Evolutionary conservation across 2,329 filamentous ascomycete genomes (phyloP), one percentile per base, ranked within the genome.

Genomic region (Keithomyces neogunnii): DNA sequence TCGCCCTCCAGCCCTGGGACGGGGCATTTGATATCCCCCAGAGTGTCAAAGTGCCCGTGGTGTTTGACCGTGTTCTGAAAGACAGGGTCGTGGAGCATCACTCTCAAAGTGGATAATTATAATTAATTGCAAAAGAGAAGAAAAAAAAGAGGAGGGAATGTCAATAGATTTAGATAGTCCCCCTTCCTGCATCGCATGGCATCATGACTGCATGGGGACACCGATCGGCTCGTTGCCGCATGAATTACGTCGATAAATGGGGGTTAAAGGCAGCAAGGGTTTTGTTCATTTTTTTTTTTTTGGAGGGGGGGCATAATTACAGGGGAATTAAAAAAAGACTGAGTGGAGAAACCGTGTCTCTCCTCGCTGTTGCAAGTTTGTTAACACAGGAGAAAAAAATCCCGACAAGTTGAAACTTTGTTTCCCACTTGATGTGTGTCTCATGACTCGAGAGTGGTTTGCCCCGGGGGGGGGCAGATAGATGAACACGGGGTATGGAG

Each of bases 141-240:
- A 19, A 19, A 19, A 19, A 19, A 19, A 19, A 19, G 19, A 19
- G 19, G 19, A 29, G 26, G 40, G 40, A 44, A 9, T 50, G 52
- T 53, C 55, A 45, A 55, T 50, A 50, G 51, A 52, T 52, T 55
- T 58, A 62, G 54, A 56, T 46, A 45, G 39, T 6, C 26, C 35
- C 43, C 51, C 47, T 38, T 49, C 39, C 47, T 32, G 47, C 42
- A 49, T 40, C 44, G 43, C 47, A 19, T 29, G 45, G 36, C 53
- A 55, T 56, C 59, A 52, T 53, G 45, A 39, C 53, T 55, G 55
- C 59, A 52, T 53, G 47, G 54, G 54, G 48, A 52, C 52, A 45
- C 47, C 47, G 45, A 30, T 45, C 44, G 51, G 51, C 51, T 52
- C 52, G 51, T 51, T 45, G 38, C 49, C 52, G 55, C 50, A 56